Base-by-base conservation (phyloP, 495 filamentous ascomycete species). In the Penicillium cataractarum region DNA sequence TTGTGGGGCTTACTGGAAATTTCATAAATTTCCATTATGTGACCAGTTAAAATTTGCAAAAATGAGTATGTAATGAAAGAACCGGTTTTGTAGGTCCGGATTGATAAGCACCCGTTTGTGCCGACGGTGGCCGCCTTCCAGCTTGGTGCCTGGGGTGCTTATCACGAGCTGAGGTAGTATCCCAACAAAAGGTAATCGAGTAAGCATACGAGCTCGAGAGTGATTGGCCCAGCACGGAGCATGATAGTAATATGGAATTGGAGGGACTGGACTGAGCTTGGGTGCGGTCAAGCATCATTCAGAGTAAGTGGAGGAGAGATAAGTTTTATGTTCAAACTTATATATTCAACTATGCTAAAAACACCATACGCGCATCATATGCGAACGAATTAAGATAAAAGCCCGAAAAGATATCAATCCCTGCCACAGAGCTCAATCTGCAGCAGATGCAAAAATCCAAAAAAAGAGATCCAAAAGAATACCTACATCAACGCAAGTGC, bases 51-150 rank as follows among this genome's bases (percentile, higher is more conserved):
- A 6, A 10, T 12, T 3, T 44, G 40, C 8, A 12, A 10, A 4
- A 2, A 3, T 8, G 2, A 10, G 42, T 46, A 46, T 46, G 22
- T 46, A 12, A 46, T 46, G 42, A 46, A 46, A 46, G 19, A 24
- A 4, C 9, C 9, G 19, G 21, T 37, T 27, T 21, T 33, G 21
- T 4, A 24, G 21, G 17, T 6, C 4, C 35, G 49, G 55, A 57
- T 65, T 61, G 58, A 57, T 65, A 65, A 65, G 63, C 42, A 26
- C 27, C 35, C 24, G 46, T 58, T 65, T 13, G 21, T 44, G 40
- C 40, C 40, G 40, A 44, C 19, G 27, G 4, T 32, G 21, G 55
- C 58, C 63, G 63, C 49, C 29, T 42, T 32, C 58, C 63, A 58
- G 40, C 29, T 42, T 32, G 54, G 58, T 17, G 46, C 42, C 21